phyloP scores from a whole-genome alignment of 768 basidiomycete genomes.

The Lactarius hatsudake region DNA sequence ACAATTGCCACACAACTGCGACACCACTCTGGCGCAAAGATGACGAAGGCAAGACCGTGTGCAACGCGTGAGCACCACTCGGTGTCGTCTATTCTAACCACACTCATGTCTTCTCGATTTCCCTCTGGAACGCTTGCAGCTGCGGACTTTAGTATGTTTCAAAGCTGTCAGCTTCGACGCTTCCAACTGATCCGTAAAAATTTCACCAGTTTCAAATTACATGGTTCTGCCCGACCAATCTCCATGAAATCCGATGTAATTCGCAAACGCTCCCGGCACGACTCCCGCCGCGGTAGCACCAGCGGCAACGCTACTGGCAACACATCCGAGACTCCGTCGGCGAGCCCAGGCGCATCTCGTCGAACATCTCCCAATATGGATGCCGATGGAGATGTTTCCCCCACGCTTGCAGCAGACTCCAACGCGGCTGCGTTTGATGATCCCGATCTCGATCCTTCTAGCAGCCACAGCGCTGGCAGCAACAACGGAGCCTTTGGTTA shows the following conservation, averaged over 20 bases:
- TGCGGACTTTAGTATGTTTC: slow-evolving; percentile 72
- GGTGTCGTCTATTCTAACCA: slow-evolving; percentile 9
- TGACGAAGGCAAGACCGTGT: slow-evolving; percentile 87
- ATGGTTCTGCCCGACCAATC: slow-evolving; percentile 81
- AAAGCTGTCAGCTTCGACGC: background rate
- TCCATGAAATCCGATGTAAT: slow-evolving; percentile 92
- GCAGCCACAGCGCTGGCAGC: slow-evolving; percentile 44
- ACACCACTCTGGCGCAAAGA: slow-evolving; percentile 90
- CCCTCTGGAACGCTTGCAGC: slow-evolving; percentile 37
- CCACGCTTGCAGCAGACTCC: slow-evolving; percentile 68
- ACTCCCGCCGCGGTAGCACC: slow-evolving; percentile 56
- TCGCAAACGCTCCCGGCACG: slow-evolving; percentile 81
- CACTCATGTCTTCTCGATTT: slow-evolving; percentile 13
- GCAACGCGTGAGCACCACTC: slow-evolving; percentile 69
- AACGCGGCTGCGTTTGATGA: slow-evolving; percentile 30
- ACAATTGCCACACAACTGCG: slow-evolving; percentile 86
- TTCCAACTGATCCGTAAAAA: slow-evolving; percentile 15
- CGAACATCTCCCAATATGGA: slow-evolving; percentile 63
- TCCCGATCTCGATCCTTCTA: slow-evolving; percentile 33
- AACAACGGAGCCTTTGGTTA: slow-evolving; percentile 36
- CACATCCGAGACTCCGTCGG: slow-evolving; percentile 67
- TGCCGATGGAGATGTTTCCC: slow-evolving; percentile 43
- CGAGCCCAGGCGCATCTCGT: slow-evolving; percentile 69
- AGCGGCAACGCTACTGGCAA: slow-evolving; percentile 33
- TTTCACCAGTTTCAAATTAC: slow-evolving; percentile 63